Conservation (phyloP, 177 flowering plant species). For the Vitis hybrid region DNA sequence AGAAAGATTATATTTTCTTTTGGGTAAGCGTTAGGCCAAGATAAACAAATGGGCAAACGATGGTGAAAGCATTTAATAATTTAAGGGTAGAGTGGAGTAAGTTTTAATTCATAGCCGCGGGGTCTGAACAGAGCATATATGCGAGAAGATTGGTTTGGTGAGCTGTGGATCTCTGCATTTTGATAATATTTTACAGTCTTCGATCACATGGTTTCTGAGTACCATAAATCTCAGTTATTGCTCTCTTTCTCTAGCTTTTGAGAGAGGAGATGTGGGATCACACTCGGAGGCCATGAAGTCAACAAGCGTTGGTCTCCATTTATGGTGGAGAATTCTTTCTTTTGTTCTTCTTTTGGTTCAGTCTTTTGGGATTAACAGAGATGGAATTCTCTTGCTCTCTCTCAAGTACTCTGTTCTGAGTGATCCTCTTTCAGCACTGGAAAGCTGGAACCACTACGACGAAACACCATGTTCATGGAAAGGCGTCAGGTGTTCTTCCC, state of each 20-base stretch:
- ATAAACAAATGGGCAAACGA: neutral
- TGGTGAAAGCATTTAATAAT: slow-evolving; percentile 13
- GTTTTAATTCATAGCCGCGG: neutral
- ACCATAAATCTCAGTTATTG: slow-evolving; percentile 35
- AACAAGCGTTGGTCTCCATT: slow-evolving; percentile 22
- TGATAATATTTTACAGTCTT: neutral
- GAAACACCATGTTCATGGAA: slow-evolving; percentile 77
- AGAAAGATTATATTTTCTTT: neutral
- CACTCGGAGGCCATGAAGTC: slow-evolving; percentile 36
- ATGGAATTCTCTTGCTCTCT: slow-evolving; percentile 62
- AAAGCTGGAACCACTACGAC: slow-evolving; percentile 58
- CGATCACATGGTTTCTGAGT: slow-evolving; percentile 29
- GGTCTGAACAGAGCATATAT: slow-evolving; percentile 1
- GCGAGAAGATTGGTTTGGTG: slow-evolving; percentile 16
- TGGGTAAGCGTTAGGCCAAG: neutral
- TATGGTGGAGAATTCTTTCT: slow-evolving; percentile 25
- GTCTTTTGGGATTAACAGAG: slow-evolving; percentile 47
- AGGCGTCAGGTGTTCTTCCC: slow-evolving; percentile 52
- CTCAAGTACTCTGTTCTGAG: slow-evolving; percentile 58
- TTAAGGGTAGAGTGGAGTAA: neutral
- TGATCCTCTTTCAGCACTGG: slow-evolving; percentile 54
- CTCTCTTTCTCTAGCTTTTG: slow-evolving; percentile 14
- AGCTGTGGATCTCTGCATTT: slow-evolving; percentile 16
- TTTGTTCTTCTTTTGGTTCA: slow-evolving; percentile 17
- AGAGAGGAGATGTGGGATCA: slow-evolving; percentile 31